phyloP scores from a whole-genome alignment of 352 stramenopile species.

The Phytopythium aichiense region DNA sequence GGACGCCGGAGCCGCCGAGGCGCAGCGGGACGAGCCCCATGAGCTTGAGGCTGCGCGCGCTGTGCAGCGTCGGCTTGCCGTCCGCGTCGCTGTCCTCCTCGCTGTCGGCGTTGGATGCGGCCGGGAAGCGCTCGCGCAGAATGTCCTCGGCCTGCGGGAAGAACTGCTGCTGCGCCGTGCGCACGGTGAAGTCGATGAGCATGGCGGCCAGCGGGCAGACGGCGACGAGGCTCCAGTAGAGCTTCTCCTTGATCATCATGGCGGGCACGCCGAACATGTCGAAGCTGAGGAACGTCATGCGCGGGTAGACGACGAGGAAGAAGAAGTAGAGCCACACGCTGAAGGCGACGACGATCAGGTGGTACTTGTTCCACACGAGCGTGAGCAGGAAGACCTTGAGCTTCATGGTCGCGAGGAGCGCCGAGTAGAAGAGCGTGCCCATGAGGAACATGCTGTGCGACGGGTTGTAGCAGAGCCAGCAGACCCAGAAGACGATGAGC shows the following conservation, averaged over 20 bases:
- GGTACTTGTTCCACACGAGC: slow-evolving; percentile 64
- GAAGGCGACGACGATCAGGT: slow-evolving; percentile 44
- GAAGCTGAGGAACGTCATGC: slow-evolving; percentile 63
- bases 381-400: slow-evolving; percentile 64
- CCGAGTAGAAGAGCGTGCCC: slow-evolving; percentile 65
- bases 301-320: slow-evolving; percentile 61
- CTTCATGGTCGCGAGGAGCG: slow-evolving; percentile 64
- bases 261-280: slow-evolving; percentile 57
- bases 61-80: slow-evolving; percentile 10
- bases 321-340: slow-evolving; percentile 56
- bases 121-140: slow-evolving; percentile 41
- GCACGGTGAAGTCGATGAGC: slow-evolving; percentile 36
- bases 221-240: slow-evolving; percentile 57
- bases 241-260: slow-evolving; percentile 31
- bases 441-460: slow-evolving; percentile 39
- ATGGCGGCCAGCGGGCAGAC: slow-evolving; percentile 44
- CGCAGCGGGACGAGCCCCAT: slow-evolving; percentile 1
- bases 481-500: slow-evolving; percentile 52
- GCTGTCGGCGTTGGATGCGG: slow-evolving; percentile 12
- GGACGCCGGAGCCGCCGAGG: slow-evolving; percentile 5
- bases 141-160: slow-evolving; percentile 52
- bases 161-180: slow-evolving; percentile 43
- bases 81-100: slow-evolving; percentile 13
- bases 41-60: slow-evolving; percentile 5
- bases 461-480: slow-evolving; percentile 33